These are phyloP conservation scores for Aspergillus tubingensis DNA, from an alignment of 2,329 filamentous ascomycete genomes.

Conservation along the genomic window DNA sequence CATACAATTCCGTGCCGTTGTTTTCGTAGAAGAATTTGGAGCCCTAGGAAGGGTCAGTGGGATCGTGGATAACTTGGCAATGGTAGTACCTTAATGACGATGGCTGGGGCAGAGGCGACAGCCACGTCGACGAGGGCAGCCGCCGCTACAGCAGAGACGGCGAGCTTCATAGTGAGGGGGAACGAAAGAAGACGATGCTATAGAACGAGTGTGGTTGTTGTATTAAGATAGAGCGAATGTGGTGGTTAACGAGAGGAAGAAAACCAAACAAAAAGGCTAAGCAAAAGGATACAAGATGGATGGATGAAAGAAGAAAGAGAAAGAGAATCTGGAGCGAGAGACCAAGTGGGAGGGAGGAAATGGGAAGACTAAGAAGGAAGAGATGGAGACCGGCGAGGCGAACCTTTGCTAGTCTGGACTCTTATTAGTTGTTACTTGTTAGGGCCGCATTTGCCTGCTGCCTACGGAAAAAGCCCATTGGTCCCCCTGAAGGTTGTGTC, in stretches of 20 bases:
- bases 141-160: conserved; percentile 49
- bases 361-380: too few relatives aligned
- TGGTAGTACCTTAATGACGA: conserved; percentile 61
- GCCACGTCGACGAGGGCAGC: conserved; percentile 48
- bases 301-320: not conserved
- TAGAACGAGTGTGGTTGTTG: not conserved
- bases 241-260: not conserved
- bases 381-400: not conserved
- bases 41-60: conserved; percentile 50
- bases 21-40: conserved; percentile 85
- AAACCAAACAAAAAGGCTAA: not conserved
- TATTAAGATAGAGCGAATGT: not conserved
- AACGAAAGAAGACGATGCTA: not conserved
- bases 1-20: conserved; percentile 70
- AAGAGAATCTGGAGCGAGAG: not conserved
- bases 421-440: not conserved
- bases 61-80: too few relatives aligned
- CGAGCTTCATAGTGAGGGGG: conserved; percentile 53
- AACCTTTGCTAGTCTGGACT: not conserved
- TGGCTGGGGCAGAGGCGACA: conserved; percentile 57
- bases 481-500: not conserved
- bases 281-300: not conserved
- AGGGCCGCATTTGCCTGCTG: not conserved
- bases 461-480: not conserved
- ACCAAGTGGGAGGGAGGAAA: not conserved